phyloP scores from a whole-genome alignment of 2,329 filamentous ascomycete genomes.

The Pseudopithomyces maydicus region DNA sequence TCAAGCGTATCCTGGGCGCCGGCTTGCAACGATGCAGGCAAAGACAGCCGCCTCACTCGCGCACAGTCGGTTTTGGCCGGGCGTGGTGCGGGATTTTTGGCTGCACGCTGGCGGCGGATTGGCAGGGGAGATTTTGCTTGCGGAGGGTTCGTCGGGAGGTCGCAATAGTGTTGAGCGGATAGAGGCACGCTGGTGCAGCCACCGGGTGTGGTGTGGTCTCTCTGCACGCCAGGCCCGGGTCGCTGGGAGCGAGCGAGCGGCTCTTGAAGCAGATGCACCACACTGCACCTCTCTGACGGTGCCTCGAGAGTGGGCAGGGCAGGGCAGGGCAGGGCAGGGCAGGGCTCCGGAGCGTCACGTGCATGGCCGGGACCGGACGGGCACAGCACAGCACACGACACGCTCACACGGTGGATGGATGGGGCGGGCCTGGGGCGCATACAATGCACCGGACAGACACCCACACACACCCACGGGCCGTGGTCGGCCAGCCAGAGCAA shows the following conservation, averaged over 20 bases:
- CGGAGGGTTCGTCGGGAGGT: constrained; percentile 2
- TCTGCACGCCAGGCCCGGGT: neutral
- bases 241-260: neutral
- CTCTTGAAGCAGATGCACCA: neutral
- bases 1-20: neutral
- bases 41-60: constrained; percentile 3
- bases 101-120: neutral
- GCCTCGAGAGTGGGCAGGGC: no score
- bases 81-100: neutral
- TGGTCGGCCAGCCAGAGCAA: no score
- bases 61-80: neutral
- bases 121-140: neutral
- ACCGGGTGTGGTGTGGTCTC: neutral
- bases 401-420: no score
- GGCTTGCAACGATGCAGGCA: neutral
- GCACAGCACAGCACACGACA: no score
- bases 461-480: no score
- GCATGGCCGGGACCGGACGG: neutral
- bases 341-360: neutral
- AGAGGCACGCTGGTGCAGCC: no score
- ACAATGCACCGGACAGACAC: no score
- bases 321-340: no score
- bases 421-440: no score
- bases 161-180: constrained; percentile 1
- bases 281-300: neutral